phyloP scores from a whole-genome alignment of 106 monocot species.

The Allium fistulosum region DNA sequence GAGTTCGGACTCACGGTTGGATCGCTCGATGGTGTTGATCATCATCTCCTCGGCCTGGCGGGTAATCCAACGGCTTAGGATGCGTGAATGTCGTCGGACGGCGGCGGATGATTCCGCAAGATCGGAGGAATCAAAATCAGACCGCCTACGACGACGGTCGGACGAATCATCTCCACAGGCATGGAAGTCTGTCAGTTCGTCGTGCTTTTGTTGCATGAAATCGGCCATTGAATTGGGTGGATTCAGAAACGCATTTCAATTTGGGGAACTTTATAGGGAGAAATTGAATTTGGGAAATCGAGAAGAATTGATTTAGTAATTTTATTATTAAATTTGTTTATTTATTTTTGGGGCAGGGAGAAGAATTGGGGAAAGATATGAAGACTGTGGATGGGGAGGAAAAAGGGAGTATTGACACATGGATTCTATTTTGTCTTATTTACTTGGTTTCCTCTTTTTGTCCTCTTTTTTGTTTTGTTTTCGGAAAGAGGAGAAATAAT shows the following conservation, averaged over 20 bases:
- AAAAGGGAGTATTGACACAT: too few relatives aligned
- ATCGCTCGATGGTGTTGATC: slow-evolving; percentile 70
- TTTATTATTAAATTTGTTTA: too few relatives aligned
- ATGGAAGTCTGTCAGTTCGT: slow-evolving; percentile 20
- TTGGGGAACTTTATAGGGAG: slow-evolving; percentile 13
- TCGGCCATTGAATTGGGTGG: slow-evolving; percentile 18
- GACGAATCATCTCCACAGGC: slow-evolving; percentile 1
- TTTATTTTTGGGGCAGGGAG: too few relatives aligned
- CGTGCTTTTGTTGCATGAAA: slow-evolving; percentile 20
- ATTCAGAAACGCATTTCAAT: background rate
- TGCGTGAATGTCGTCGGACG: slow-evolving; percentile 61
- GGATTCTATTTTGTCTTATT: too few relatives aligned
- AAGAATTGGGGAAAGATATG: too few relatives aligned
- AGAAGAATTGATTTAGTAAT: too few relatives aligned
- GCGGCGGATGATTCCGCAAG: slow-evolving; percentile 73
- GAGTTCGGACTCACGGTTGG: slow-evolving; percentile 84
- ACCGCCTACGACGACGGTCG: slow-evolving; percentile 50
- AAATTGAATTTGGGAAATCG: background rate
- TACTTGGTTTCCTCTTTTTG: too few relatives aligned
- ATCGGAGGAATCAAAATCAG: slow-evolving; percentile 67
- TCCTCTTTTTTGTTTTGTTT: too few relatives aligned
- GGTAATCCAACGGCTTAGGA: slow-evolving; percentile 75
- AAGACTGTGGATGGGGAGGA: too few relatives aligned
- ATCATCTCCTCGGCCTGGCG: slow-evolving; percentile 89
- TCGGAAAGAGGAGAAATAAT: too few relatives aligned